These are phyloP conservation scores for Aspergillus uvarum DNA, from an alignment of 2,329 filamentous ascomycete species.

Conservation along the genomic window DNA sequence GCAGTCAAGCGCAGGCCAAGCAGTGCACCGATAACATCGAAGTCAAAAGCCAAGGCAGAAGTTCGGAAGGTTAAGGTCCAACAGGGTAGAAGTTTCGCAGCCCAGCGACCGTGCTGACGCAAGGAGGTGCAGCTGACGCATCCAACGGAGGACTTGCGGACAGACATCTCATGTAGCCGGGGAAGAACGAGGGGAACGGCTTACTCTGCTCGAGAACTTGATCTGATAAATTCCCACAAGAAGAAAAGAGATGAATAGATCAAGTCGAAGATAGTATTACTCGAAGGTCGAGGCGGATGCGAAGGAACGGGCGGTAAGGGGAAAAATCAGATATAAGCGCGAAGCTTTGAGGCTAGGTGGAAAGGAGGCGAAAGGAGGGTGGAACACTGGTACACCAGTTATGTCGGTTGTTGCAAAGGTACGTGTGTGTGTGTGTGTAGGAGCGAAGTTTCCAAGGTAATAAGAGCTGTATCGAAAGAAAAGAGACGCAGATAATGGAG, in stretches of 20 bases:
- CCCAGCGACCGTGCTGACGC: conserved; percentile 16
- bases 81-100: neutral
- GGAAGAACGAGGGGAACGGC: conserved; percentile 3
- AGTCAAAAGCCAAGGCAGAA: conserved; percentile 3
- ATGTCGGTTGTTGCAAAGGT: conserved; percentile 1
- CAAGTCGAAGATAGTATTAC: conserved; percentile 13
- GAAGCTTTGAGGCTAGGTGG: conserved; percentile 17
- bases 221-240: neutral
- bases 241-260: conserved; percentile 8
- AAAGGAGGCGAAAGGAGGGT: conserved; percentile 24
- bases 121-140: conserved; percentile 19
- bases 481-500: conserved; percentile 1
- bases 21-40: conserved; percentile 7
- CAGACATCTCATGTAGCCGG: neutral
- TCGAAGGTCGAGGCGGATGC: conserved; percentile 12
- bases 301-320: conserved; percentile 17
- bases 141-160: conserved; percentile 6
- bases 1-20: neutral
- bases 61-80: conserved; percentile 3
- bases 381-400: conserved; percentile 16
- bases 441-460: neutral
- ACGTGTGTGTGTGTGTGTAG: neutral
- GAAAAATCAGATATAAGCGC: conserved; percentile 19
- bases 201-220: conserved; percentile 11
- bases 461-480: neutral